Percentiles rank a stretch among this genome's conserved stretches.
Evolutionary conservation across 441 rosid species (phyloP).

Genomic region (Gossypium laxum): DNA sequence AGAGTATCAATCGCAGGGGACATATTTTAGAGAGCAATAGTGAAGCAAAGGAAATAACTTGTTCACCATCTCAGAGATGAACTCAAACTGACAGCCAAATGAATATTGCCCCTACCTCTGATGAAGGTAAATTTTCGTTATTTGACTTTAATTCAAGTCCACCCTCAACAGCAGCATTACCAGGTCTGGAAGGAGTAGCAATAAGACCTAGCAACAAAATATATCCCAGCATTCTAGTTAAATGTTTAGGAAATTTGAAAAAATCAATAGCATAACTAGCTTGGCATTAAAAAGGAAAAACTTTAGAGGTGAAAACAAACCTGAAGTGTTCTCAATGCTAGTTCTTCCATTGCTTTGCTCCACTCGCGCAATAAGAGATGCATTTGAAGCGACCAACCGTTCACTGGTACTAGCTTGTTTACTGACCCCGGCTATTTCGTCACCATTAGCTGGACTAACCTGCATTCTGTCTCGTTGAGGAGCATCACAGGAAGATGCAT

Average conservation of each 20-base stretch:
- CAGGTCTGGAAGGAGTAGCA: constrained; percentile 45
- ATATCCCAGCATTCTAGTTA: constrained; percentile 25
- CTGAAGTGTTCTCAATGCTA: constrained; percentile 42
- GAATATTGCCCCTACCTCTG: constrained; percentile 15
- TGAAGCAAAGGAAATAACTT: background rate
- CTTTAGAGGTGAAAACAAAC: constrained; percentile 27
- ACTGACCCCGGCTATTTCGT: constrained; percentile 40
- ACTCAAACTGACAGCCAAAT: background rate
- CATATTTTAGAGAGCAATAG: background rate
- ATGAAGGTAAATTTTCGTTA: constrained; percentile 37
- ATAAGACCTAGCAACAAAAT: constrained; percentile 42
- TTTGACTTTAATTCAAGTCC: constrained; percentile 46
- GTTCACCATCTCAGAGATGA: background rate
- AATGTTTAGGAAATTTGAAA: constrained; percentile 6
- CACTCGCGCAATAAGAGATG: constrained; percentile 33
- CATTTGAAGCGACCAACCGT: constrained; percentile 30
- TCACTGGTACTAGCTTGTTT: constrained; percentile 47
- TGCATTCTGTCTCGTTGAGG: constrained; percentile 41
- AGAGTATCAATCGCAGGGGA: background rate
- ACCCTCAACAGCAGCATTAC: constrained; percentile 32
- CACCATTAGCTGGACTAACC: constrained; percentile 34
- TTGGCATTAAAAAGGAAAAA: constrained; percentile 5
- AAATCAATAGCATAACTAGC: constrained; percentile 15
- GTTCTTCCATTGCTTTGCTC: constrained; percentile 58
- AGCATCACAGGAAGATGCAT: constrained; percentile 29